A percentile compares a stretch with the other conserved stretches of the same genome.
phyloP scores from a whole-genome alignment of 345 rosid genomes.

The Clarkia xantiana region DNA sequence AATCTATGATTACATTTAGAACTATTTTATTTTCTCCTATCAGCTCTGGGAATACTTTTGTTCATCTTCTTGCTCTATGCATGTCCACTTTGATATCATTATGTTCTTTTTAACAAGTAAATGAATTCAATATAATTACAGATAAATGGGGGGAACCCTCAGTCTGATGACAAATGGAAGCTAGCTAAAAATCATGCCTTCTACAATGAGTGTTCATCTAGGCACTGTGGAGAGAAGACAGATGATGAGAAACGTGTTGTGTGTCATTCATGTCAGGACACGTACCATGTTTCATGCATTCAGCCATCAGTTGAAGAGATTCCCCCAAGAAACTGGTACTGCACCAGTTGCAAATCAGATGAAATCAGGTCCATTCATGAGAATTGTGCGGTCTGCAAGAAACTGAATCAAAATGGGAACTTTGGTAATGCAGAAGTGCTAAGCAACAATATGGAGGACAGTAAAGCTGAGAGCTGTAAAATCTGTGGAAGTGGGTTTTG shows the following conservation, averaged over 20 bases:
- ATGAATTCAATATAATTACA: constrained; percentile 11
- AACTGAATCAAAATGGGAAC: constrained; percentile 11
- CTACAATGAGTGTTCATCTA: constrained; percentile 31
- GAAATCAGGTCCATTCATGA: constrained; percentile 62
- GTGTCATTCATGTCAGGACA: constrained; percentile 82
- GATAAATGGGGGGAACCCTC: constrained; percentile 23
- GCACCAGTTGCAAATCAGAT: constrained; percentile 40
- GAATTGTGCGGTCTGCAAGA: constrained; percentile 59
- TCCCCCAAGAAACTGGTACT: constrained; percentile 61
- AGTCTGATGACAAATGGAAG: constrained; percentile 30
- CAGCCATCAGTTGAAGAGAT: constrained; percentile 53
- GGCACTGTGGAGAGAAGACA: constrained; percentile 54
- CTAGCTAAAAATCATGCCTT: constrained; percentile 20
- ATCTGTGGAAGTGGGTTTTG: constrained; percentile 36
- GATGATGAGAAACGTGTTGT: constrained; percentile 50
- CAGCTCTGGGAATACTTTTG: too few relatives aligned
- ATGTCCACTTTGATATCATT: too few relatives aligned
- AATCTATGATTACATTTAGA: too few relatives aligned
- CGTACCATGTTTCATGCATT: constrained; percentile 71
- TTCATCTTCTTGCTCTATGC: too few relatives aligned
- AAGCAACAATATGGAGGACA: too few relatives aligned
- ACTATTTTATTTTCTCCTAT: too few relatives aligned
- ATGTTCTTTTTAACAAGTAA: not conserved
- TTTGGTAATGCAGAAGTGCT: too few relatives aligned
- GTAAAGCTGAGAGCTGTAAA: constrained; percentile 22